Percentiles rank a stretch among this genome's conserved stretches.
Evolutionary conservation across 768 basidiomycete genomes (phyloP).

Genomic region (Punctularia strigosozonata): DNA sequence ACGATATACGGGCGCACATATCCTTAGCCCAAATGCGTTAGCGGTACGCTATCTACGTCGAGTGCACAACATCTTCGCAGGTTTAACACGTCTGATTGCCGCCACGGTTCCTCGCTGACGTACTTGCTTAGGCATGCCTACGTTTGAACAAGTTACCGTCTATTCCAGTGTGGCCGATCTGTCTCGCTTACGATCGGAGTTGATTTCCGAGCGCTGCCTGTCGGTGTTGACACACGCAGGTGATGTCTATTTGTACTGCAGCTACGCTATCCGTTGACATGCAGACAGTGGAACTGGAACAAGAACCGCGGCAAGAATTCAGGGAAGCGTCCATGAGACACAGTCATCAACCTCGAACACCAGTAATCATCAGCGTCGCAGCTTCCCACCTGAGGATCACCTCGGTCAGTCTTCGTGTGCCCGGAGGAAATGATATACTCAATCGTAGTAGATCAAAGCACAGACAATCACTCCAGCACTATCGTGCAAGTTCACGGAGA

Average conservation of each 20-base stretch:
- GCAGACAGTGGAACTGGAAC: conserved; percentile 52
- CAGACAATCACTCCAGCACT: conserved; percentile 55
- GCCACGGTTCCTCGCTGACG: neutral
- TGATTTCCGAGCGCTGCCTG: too few relatives aligned
- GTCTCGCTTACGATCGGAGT: too few relatives aligned
- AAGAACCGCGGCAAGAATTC: conserved; percentile 42
- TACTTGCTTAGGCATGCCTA: conserved; percentile 1
- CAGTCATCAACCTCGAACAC: conserved; percentile 53
- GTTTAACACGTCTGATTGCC: conserved; percentile 18
- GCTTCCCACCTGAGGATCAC: conserved; percentile 66
- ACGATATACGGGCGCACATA: conserved; percentile 48
- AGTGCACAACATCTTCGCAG: conserved; percentile 56
- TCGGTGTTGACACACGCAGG: too few relatives aligned
- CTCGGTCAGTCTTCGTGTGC: conserved; percentile 35
- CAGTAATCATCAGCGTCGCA: conserved; percentile 58
- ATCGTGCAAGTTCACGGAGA: conserved; percentile 70
- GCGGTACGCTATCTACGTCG: conserved; percentile 67
- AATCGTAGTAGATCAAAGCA: conserved; percentile 44
- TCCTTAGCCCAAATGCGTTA: conserved; percentile 63
- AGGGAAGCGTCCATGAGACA: conserved; percentile 57
- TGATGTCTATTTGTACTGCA: too few relatives aligned
- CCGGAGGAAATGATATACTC: conserved; percentile 1
- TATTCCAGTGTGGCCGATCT: conserved; percentile 26
- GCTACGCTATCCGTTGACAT: too few relatives aligned
- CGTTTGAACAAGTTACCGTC: neutral